These are phyloP conservation scores for Candida pseudoglaebosa DNA, from an alignment of 805 yeast genomes.

Conservation along the genomic window DNA sequence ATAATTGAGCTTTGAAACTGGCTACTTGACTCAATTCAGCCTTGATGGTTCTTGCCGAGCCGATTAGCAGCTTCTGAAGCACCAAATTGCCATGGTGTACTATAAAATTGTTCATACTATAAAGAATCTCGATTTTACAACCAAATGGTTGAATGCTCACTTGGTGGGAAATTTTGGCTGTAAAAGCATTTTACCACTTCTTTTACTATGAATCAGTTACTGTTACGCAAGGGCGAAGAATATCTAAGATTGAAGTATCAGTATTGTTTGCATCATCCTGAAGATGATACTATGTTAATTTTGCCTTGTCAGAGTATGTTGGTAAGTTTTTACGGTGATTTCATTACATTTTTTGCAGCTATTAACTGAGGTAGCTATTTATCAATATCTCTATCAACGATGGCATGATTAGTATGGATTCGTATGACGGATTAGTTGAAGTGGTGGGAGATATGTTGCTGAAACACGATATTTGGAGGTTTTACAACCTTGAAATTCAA, in stretches of 20 bases:
- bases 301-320: neutral
- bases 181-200: neutral
- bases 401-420: constrained; percentile 2
- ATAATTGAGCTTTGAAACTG: constrained; percentile 11
- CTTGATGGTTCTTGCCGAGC: neutral
- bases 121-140: neutral
- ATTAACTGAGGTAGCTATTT: constrained; percentile 2
- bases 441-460: constrained; percentile 8
- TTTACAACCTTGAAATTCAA: constrained; percentile 8
- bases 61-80: constrained; percentile 7
- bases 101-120: neutral
- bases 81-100: constrained; percentile 7
- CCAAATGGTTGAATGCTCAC: constrained; percentile 1
- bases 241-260: constrained; percentile 8
- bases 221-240: constrained; percentile 7
- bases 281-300: neutral
- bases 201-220: constrained; percentile 3
- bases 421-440: constrained; percentile 12
- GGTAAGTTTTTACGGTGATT: neutral
- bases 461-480: constrained; percentile 9
- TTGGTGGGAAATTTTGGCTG: too few species aligned
- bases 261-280: neutral
- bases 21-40: constrained; percentile 6
- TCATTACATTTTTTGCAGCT: neutral
- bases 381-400: constrained; percentile 13